Conservation (phyloP, 495 filamentous ascomycete species). For the Emericellopsis terricola region DNA sequence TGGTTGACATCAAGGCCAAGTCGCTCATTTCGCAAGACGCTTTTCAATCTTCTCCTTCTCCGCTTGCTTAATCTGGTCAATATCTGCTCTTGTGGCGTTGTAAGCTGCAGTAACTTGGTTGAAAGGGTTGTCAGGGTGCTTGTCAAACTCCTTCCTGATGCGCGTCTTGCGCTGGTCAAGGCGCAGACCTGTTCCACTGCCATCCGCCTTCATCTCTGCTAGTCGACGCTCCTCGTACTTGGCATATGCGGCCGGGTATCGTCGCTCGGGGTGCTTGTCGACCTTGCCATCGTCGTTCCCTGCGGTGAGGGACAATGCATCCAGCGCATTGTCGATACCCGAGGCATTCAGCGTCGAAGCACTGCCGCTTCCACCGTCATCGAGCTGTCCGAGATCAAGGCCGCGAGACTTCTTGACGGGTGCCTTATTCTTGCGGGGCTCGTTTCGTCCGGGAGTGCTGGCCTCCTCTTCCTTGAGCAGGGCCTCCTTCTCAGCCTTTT, state of each 20-base stretch:
- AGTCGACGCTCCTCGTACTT: slow-evolving; percentile 70
- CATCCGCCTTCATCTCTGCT: slow-evolving; percentile 68
- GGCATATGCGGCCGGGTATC: slow-evolving; percentile 79
- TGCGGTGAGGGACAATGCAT: slow-evolving; percentile 52
- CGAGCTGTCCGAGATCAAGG: slow-evolving; percentile 54
- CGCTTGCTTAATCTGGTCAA: slow-evolving; percentile 39
- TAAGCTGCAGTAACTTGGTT: slow-evolving; percentile 58
- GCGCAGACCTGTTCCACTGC: slow-evolving; percentile 48
- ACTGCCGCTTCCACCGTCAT: slow-evolving; percentile 27
- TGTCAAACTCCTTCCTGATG: slow-evolving; percentile 76
- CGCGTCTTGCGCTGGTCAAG: slow-evolving; percentile 63
- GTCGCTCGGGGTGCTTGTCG: slow-evolving; percentile 69
- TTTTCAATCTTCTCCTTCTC: slow-evolving; percentile 63
- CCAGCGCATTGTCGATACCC: slow-evolving; percentile 82
- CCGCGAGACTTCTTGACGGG: slow-evolving; percentile 51
- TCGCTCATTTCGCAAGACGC: slow-evolving; percentile 31
- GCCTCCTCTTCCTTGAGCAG: slow-evolving; percentile 74
- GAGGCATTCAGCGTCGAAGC: slow-evolving; percentile 48
- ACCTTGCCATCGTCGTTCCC: slow-evolving; percentile 38
- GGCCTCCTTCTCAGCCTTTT: slow-evolving; percentile 78
- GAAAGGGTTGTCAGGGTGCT: slow-evolving; percentile 83
- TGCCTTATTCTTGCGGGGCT: slow-evolving; percentile 36
- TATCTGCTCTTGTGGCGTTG: slow-evolving; percentile 65
- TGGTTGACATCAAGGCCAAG: no score
- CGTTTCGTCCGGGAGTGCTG: slow-evolving; percentile 39